Conservation (phyloP, 257 asterid genomes). For the Ligustrum vulgare region DNA sequence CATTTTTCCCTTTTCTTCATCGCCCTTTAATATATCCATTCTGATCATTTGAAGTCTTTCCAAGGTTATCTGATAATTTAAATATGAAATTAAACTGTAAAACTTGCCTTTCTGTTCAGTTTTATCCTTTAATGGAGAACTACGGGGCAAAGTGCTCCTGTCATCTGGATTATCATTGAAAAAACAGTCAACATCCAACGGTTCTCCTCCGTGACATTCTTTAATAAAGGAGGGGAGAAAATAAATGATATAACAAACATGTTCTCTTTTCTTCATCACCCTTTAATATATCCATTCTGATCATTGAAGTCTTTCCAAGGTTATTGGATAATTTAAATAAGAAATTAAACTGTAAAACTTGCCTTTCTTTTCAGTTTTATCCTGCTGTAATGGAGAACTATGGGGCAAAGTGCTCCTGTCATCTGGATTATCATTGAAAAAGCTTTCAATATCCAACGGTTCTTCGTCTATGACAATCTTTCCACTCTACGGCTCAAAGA, state of each 20-base stretch:
- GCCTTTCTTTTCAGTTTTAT: too few species aligned
- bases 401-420: slow-evolving; percentile 5
- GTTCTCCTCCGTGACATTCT: too few species aligned
- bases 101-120: slow-evolving; percentile 31
- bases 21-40: not conserved
- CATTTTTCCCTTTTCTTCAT: not conserved
- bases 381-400: slow-evolving; percentile 13
- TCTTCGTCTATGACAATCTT: slow-evolving; percentile 16
- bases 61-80: not conserved
- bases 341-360: too few species aligned
- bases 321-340: too few species aligned
- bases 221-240: not conserved
- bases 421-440: slow-evolving; percentile 29
- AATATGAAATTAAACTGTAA: slow-evolving; percentile 3
- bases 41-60: slow-evolving; percentile 3
- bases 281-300: not conserved
- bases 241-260: not conserved
- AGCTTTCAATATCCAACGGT: slow-evolving; percentile 24
- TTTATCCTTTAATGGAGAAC: not conserved
- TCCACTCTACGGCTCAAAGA: slow-evolving; percentile 30
- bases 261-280: not conserved
- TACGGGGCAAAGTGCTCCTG: too few species aligned
- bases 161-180: too few species aligned
- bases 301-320: slow-evolving; percentile 3
- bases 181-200: too few species aligned